A percentile compares a stretch with the other conserved stretches of the same genome.
Conservation (phyloP, 2,329 filamentous ascomycete species). For the Pezicula radicicola region DNA sequence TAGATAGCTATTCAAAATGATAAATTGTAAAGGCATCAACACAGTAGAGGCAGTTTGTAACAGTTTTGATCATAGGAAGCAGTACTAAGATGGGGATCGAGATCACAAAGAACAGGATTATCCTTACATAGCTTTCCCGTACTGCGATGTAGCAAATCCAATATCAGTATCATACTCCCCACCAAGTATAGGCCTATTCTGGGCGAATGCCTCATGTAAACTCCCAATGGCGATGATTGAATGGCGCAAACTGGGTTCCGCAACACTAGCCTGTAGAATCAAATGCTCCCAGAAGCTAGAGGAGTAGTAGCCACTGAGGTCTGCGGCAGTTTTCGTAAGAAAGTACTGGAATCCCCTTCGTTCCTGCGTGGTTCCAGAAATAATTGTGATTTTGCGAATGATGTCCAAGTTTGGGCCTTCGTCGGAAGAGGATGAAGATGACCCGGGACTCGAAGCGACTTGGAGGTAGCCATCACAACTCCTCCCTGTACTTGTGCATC, state of each 20-base stretch:
- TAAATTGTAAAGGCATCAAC: too few relatives aligned
- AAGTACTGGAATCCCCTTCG: constrained; percentile 9
- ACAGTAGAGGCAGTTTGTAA: too few relatives aligned
- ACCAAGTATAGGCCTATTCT: constrained; percentile 2
- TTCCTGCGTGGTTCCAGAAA: constrained; percentile 7
- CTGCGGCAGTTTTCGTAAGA: constrained; percentile 1
- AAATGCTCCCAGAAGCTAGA: constrained; percentile 7
- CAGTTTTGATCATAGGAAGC: too few relatives aligned
- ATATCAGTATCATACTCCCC: neutral
- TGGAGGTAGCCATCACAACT: constrained; percentile 8
- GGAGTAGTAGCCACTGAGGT: constrained; percentile 5
- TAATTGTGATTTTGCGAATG: neutral
- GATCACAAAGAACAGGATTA: too few relatives aligned
- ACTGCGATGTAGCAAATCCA: constrained; percentile 23
- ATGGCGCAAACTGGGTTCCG: constrained; percentile 23
- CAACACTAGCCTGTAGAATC: constrained; percentile 6
- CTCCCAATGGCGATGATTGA: constrained; percentile 25
- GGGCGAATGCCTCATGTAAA: constrained; percentile 24
- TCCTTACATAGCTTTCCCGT: constrained; percentile 23
- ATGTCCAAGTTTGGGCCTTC: neutral
- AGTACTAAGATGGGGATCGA: too few relatives aligned
- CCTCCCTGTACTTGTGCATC: constrained; percentile 14
- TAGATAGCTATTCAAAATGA: too few relatives aligned
- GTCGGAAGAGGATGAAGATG: neutral
- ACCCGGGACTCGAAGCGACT: neutral